These are phyloP conservation scores for Lentinula sp. DNA, from an alignment of 768 basidiomycete genomes.

Conservation along the genomic window DNA sequence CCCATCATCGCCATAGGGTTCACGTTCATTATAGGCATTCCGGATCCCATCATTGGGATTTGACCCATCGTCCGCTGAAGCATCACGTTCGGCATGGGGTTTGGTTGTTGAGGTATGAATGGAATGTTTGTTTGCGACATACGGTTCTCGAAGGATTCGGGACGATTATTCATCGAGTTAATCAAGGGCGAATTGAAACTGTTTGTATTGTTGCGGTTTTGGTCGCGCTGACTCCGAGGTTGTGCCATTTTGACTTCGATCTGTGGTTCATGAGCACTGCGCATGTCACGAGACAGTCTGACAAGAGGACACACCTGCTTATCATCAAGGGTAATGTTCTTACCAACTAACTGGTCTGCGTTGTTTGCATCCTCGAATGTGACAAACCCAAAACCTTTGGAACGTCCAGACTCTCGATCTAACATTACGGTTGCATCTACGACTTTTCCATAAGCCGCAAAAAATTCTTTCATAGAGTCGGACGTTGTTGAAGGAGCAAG, in stretches of 20 bases:
- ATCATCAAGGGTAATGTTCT: conserved; percentile 64
- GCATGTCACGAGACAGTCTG: too few relatives aligned
- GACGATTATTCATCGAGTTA: conserved; percentile 14
- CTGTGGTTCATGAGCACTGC: conserved; percentile 25
- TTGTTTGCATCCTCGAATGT: conserved; percentile 67
- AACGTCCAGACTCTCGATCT: conserved; percentile 67
- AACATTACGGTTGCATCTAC: conserved; percentile 85
- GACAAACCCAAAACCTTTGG: conserved; percentile 83
- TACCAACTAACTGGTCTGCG: conserved; percentile 61
- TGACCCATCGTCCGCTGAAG: conserved; percentile 43
- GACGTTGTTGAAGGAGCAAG: conserved; percentile 62
- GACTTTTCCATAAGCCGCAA: conserved; percentile 69
- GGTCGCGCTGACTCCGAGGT: conserved; percentile 59
- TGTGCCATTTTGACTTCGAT: conserved; percentile 83
- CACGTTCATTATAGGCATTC: conserved; percentile 34
- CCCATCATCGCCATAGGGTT: conserved; percentile 46
- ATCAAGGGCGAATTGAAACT: conserved; percentile 15
- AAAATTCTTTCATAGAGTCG: conserved; percentile 67
- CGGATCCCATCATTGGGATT: conserved; percentile 35
- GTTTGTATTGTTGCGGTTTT: conserved; percentile 28
- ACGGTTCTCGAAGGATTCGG: conserved; percentile 25
- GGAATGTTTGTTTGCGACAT: conserved; percentile 25
- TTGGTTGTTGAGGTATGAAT: conserved; percentile 28
- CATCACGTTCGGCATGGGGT: conserved; percentile 36
- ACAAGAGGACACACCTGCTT: conserved; percentile 49